These are phyloP conservation scores for Hygrocybe coccinea DNA, from an alignment of 768 basidiomycete species.

Conservation along the genomic window DNA sequence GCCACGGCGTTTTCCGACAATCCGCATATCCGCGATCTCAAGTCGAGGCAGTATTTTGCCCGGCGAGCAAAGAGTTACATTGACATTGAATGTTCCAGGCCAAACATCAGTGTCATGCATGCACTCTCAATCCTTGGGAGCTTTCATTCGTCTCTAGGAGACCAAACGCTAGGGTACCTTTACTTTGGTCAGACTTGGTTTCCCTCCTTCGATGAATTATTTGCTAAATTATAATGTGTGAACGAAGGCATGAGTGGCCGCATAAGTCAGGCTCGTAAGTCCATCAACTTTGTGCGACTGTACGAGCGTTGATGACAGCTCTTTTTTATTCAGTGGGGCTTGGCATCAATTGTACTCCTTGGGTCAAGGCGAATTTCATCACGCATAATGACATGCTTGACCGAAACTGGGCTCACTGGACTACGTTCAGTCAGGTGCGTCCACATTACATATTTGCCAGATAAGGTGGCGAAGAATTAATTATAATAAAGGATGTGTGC, in stretches of 20 bases:
- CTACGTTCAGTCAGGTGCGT: slow-evolving; percentile 49
- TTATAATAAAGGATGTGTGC: slow-evolving; percentile 44
- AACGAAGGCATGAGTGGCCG: slow-evolving; percentile 51
- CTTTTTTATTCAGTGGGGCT: slow-evolving; percentile 44
- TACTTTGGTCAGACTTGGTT: slow-evolving; percentile 46
- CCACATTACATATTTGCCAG: neutral
- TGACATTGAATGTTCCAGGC: slow-evolving; percentile 44
- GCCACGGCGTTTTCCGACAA: slow-evolving; percentile 44
- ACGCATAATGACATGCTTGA: slow-evolving; percentile 49
- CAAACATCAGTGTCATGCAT: slow-evolving; percentile 42
- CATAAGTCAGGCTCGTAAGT: slow-evolving; percentile 56
- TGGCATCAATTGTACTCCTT: slow-evolving; percentile 51
- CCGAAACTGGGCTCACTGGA: slow-evolving; percentile 59
- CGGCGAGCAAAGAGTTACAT: slow-evolving; percentile 41
- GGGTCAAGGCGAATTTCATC: slow-evolving; percentile 51
- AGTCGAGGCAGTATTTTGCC: slow-evolving; percentile 39
- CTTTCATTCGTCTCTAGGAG: slow-evolving; percentile 44
- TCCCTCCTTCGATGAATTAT: slow-evolving; percentile 26
- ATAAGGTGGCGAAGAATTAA: neutral
- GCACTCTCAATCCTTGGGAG: slow-evolving; percentile 41
- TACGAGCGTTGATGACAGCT: neutral
- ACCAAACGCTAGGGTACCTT: slow-evolving; percentile 44
- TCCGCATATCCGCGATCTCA: slow-evolving; percentile 38
- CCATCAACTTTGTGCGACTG: neutral
- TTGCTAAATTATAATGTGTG: neutral